A percentile compares a stretch with the other conserved stretches of the same genome.
Conservation (phyloP, 2,329 filamentous ascomycete genomes). For the Zalaria sp. region DNA sequence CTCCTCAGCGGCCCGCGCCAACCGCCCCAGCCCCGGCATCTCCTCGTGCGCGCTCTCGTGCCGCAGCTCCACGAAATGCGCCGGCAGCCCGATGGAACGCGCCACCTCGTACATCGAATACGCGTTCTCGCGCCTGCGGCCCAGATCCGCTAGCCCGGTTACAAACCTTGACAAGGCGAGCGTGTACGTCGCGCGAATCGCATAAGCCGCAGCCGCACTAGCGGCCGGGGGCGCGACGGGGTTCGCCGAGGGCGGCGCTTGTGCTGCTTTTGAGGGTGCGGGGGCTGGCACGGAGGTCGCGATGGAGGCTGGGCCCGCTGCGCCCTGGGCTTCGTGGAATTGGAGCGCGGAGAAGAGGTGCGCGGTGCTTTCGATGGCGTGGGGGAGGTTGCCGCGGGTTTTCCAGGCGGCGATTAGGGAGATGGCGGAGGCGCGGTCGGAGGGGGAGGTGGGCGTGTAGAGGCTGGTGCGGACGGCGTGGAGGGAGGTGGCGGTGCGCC, state of each 20-base stretch:
- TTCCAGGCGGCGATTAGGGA: constrained; percentile 37
- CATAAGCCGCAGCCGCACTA: too few relatives aligned
- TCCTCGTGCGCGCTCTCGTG: constrained; percentile 87
- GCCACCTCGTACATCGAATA: constrained; percentile 57
- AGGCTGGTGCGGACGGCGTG: constrained; percentile 51
- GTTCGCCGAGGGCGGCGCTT: too few relatives aligned
- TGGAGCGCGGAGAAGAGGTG: constrained; percentile 56
- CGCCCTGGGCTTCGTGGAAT: constrained; percentile 47
- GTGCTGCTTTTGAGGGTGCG: too few relatives aligned
- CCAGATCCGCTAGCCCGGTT: constrained; percentile 63
- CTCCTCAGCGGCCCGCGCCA: constrained; percentile 54
- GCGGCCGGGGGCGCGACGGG: too few relatives aligned
- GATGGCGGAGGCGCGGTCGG: constrained; percentile 11
- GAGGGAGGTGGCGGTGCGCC: constrained; percentile 53
- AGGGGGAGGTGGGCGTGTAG: constrained; percentile 32
- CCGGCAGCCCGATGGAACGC: constrained; percentile 53
- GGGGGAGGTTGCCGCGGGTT: constrained; percentile 59
- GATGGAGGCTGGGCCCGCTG: too few relatives aligned
- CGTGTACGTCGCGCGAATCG: constrained; percentile 51
- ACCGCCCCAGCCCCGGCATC: constrained; percentile 58
- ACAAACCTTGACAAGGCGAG: constrained; percentile 59
- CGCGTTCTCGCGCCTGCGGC: constrained; percentile 42
- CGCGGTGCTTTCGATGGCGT: constrained; percentile 67
- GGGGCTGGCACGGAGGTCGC: too few relatives aligned
- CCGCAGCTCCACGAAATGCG: constrained; percentile 74